A percentile compares a stretch with the other conserved stretches of the same genome.
Conservation (phyloP, 73 alveolate genomes). For the Paramecium sonneborni region DNA sequence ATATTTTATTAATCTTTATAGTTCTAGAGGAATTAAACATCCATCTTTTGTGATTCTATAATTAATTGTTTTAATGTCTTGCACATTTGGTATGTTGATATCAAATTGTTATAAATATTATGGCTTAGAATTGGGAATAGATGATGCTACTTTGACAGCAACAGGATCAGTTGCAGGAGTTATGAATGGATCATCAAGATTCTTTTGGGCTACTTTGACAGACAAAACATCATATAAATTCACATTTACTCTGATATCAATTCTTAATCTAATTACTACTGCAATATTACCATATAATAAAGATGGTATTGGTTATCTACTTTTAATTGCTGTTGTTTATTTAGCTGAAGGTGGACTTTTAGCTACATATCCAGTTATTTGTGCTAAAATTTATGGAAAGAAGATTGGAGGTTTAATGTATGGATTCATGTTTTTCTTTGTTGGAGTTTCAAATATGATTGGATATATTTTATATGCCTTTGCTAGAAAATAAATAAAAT, state of each 20-base stretch:
- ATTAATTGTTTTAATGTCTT: slow-evolving; percentile 8
- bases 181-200: slow-evolving; percentile 48
- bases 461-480: slow-evolving; percentile 23
- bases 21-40: neutral
- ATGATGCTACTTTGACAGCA: slow-evolving; percentile 32
- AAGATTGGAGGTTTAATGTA: slow-evolving; percentile 20
- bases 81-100: slow-evolving; percentile 29
- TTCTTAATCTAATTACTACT: neutral
- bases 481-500: neutral
- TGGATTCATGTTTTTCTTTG: slow-evolving; percentile 18
- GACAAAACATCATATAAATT: slow-evolving; percentile 40
- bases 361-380: slow-evolving; percentile 20
- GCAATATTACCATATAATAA: slow-evolving; percentile 9
- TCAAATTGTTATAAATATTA: slow-evolving; percentile 21
- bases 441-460: slow-evolving; percentile 38
- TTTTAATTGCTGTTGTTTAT: neutral
- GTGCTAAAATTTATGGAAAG: neutral
- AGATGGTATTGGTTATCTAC: slow-evolving; percentile 8
- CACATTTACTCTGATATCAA: slow-evolving; percentile 4
- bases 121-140: slow-evolving; percentile 28
- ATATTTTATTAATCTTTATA: neutral
- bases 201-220: slow-evolving; percentile 46
- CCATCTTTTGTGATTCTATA: neutral
- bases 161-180: slow-evolving; percentile 48
- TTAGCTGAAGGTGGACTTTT: slow-evolving; percentile 28